Evolutionary conservation across 345 rosid genomes (phyloP).

Genomic region (Gossypium bickii): DNA sequence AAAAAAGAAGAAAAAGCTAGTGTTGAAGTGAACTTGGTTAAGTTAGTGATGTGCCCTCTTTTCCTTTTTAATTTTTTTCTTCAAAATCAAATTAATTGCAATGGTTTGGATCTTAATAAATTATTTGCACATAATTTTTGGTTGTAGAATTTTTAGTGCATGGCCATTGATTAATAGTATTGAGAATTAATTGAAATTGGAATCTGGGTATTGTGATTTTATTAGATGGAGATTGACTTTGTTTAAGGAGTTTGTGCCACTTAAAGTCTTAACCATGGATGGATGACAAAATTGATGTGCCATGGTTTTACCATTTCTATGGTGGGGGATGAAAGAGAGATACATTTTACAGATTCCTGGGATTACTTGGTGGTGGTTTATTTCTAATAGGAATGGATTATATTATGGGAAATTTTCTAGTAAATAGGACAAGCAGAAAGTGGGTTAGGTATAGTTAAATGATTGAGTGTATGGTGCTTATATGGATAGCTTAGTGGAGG

Average conservation of each 20-base stretch:
- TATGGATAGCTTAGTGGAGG: background rate
- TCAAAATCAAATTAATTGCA: background rate
- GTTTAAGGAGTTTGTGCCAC: background rate
- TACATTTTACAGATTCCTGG: background rate
- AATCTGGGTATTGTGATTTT: background rate
- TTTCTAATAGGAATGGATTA: background rate
- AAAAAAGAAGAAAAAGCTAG: background rate
- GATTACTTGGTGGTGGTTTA: background rate
- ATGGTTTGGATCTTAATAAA: constrained; percentile 5
- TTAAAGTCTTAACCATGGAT: background rate
- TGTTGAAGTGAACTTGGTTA: constrained; percentile 4
- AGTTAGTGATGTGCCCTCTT: constrained; percentile 1
- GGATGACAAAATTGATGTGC: background rate
- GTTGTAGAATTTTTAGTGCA: background rate
- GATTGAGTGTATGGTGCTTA: background rate
- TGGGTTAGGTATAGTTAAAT: background rate
- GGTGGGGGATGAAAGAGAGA: background rate
- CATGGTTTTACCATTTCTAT: background rate
- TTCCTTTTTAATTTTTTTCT: background rate
- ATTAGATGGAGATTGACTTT: background rate
- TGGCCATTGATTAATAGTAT: background rate
- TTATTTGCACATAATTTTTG: background rate
- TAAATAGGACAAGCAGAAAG: background rate
- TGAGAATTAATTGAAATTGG: constrained; percentile 1
- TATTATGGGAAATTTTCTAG: background rate